Base-by-base conservation (phyloP, 768 basidiomycete genomes). In the Rubroboletus satanas region DNA sequence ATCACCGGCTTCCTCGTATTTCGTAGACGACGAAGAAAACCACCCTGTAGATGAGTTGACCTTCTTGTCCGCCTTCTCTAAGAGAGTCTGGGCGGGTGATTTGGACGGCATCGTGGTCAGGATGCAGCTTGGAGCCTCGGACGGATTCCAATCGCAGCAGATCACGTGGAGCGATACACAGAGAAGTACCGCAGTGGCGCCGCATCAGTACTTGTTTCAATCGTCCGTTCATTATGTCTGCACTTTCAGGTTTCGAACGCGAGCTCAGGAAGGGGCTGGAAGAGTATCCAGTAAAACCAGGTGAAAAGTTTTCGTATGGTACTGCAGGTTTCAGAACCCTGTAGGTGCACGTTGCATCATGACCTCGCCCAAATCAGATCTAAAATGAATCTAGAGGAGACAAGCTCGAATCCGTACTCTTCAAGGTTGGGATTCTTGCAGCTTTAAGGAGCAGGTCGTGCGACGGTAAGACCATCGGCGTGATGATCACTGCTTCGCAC, bases 401-500 rank as follows among this genome's bases (percentile, higher is more conserved):
- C 61, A 77, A 76, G 18, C 80, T 98, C 29, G 93, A 95, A 65
- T 88, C 88, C 10, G 93, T 96, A n/a, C 78, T 99, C 60, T 98
- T 97, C 76, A 83, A 94, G 61, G 88, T 96, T 14, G 97, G 93
- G 11, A 74, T 98, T 38, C 76, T 99, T 17, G 97, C 97, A 43
- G 90, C 82, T 7, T 78, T 99, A 47, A 77, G 97, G 54, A 98
- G 94, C 74, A 97, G 88, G 76, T 86, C 83, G 59, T 79, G 94
- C n/a, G 87, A 88, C 66, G 93, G 97, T 28, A 88, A 86, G 68
- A 87, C 86, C 26, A 89, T 99, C 63, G 97, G 97, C 15, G 91
- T 98, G 21, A 98, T 99, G 97, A 87, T 99, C 68, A 99, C 97
- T 36, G 97, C 97, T 3, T 96, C 93, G n/a, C 97, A 99, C 73